Evolutionary conservation across 2,329 filamentous ascomycete species (phyloP).

Genomic region (Aspergillus luchuensis): DNA sequence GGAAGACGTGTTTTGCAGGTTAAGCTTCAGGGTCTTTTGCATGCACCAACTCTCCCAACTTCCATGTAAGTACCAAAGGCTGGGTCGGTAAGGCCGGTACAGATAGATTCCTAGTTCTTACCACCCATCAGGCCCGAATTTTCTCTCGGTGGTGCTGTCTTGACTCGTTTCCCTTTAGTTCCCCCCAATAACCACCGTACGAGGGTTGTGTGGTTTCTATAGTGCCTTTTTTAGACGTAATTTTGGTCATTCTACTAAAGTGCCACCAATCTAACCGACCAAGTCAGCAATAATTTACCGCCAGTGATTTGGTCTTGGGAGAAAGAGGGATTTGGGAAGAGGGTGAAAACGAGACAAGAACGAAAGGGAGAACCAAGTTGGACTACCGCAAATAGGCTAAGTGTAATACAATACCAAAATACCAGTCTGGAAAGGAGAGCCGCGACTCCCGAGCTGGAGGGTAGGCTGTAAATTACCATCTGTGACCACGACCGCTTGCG

Average conservation of each 20-base stretch:
- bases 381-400: conserved; percentile 5
- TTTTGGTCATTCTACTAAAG: not conserved
- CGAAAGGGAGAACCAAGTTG: conserved; percentile 1
- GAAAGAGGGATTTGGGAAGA: not conserved
- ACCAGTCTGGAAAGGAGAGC: conserved; percentile 13
- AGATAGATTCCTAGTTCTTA: not conserved
- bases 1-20: conserved; percentile 16
- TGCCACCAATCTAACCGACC: not conserved
- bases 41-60: not conserved
- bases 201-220: not conserved
- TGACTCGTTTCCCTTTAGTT: not conserved
- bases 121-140: not conserved
- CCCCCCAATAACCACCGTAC: not conserved
- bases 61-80: not conserved
- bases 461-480: conserved; percentile 32
- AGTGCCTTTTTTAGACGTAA: not conserved
- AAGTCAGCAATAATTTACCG: conserved; percentile 8
- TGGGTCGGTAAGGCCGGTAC: not conserved
- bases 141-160: not conserved
- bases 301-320: conserved; percentile 4
- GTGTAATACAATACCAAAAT: conserved; percentile 12
- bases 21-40: conserved; percentile 17
- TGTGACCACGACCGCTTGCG: conserved; percentile 33
- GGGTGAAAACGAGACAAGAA: not conserved
- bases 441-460: conserved; percentile 18